Evolutionary conservation across 2,329 filamentous ascomycete species (phyloP).

Genomic region (Penicillium brasilianum): DNA sequence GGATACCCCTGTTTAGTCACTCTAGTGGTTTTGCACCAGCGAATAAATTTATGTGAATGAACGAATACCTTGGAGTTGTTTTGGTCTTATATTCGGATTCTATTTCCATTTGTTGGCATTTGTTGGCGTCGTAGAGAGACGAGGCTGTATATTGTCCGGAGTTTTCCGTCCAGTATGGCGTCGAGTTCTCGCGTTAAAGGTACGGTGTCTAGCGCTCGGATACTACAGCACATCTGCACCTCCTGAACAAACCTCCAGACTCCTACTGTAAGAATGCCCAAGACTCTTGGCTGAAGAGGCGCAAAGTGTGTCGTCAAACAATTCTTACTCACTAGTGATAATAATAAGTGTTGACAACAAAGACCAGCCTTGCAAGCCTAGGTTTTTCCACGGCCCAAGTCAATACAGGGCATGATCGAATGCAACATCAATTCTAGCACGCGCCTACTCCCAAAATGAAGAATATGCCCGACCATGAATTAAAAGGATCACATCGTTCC

Average conservation of each 20-base stretch:
- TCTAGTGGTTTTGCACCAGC: background rate
- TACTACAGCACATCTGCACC: background rate
- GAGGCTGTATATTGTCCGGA: background rate
- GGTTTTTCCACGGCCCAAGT: too few relatives aligned
- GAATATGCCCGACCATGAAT: too few relatives aligned
- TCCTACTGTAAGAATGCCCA: background rate
- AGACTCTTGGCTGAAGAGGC: background rate
- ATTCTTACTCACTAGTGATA: too few relatives aligned
- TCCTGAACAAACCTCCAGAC: background rate
- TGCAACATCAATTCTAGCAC: background rate
- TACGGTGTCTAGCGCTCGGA: background rate
- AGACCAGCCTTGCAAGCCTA: too few relatives aligned
- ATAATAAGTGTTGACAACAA: too few relatives aligned
- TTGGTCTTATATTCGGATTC: background rate
- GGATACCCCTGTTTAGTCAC: slow-evolving; percentile 8
- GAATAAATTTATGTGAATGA: background rate
- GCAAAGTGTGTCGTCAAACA: background rate
- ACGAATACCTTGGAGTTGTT: background rate
- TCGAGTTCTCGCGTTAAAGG: background rate
- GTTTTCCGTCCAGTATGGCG: background rate
- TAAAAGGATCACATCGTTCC: too few relatives aligned
- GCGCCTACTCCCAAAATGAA: background rate
- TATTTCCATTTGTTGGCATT: background rate
- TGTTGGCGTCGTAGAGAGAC: background rate
- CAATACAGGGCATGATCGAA: too few relatives aligned